Evolutionary conservation across 257 asterid genomes (phyloP), one percentile per base, ranked within the genome.

Genomic region (Osmanthus fragrans): DNA sequence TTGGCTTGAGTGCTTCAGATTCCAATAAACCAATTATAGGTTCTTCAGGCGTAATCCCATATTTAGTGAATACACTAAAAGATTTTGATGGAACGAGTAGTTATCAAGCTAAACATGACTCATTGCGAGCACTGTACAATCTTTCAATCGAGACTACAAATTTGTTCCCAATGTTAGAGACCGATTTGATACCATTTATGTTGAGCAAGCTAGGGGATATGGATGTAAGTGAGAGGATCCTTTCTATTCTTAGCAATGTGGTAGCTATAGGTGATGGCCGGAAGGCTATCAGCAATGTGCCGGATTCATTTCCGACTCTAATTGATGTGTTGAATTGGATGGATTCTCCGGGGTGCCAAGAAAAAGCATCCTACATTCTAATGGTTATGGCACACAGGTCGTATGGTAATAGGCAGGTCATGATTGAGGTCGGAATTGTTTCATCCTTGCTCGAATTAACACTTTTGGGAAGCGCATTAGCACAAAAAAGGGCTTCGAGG

Each of bases 321-420:
- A 80, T 94, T 21, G 97, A 94, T 58, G 88, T 88, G 15, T 75
- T 94, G 80, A 84, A 84, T 73, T 94, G 98, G 98, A 83, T 86
- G 0, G 98, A 94, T 72, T 88, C 97, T 0, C 92, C 94, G 0
- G 94, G 84, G 4, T 94, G 97, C 92, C 98, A 94, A 70, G 98
- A 94, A 84, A 94, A 92, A 74, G 92, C 88, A 11, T 84, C 89
- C 4, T 94, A 92, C 34, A 87, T 94, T 19, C 86, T 94, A 42
- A 94, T 94, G 97, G 97, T 94, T 86, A 90, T 94, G 96, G 97
- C 97, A 70, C 96, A 90, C 89, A 94, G 88, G 80, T 85, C 92
- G 15, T 89, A 88, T 32, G 86, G 80, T 19, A 96, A 92, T 78
- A 83, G 95, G 77, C 96, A 86, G 75, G 80, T 92, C 69, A 89